Evolutionary conservation across 176 grass and related monocot species (phyloP).

Genomic region (Oryza officinalis): DNA sequence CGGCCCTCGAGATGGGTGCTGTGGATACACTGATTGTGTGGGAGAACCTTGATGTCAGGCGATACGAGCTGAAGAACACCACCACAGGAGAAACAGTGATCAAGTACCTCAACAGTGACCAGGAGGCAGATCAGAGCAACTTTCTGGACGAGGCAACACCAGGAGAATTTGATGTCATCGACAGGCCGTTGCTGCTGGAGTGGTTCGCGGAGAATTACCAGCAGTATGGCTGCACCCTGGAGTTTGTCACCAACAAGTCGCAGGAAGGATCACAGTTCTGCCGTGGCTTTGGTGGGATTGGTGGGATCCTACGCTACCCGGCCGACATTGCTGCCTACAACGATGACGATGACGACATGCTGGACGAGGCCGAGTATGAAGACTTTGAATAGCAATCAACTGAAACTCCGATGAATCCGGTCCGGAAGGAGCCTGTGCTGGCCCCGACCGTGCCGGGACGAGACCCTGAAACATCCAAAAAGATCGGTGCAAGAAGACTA

Average conservation of each 20-base stretch:
- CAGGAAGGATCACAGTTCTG: constrained; percentile 75
- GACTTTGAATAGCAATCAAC: constrained; percentile 64
- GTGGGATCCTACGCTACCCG: constrained; percentile 62
- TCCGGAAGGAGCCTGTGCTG: constrained; percentile 51
- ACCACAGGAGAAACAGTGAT: constrained; percentile 44
- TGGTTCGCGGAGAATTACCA: constrained; percentile 68
- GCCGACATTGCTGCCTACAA: constrained; percentile 34
- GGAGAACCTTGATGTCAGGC: constrained; percentile 59
- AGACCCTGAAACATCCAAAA: constrained; percentile 47
- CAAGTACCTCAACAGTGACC: constrained; percentile 42
- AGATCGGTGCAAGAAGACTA: not conserved
- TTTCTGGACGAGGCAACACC: constrained; percentile 33
- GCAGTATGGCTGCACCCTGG: constrained; percentile 53
- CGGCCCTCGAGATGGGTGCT: constrained; percentile 56
- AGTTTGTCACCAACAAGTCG: constrained; percentile 64
- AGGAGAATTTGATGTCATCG: constrained; percentile 43
- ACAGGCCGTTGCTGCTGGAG: constrained; percentile 50
- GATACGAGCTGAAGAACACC: constrained; percentile 59
- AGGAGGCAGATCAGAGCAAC: constrained; percentile 55
- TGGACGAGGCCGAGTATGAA: constrained; percentile 45
- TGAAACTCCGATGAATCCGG: constrained; percentile 21
- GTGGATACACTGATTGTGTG: constrained; percentile 63
- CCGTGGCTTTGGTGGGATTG: constrained; percentile 58
- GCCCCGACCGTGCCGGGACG: constrained; percentile 6
- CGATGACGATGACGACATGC: constrained; percentile 39